Evolutionary conservation across 75 land plant species (phyloP).

Genomic region (Cupressus sempervirens): DNA sequence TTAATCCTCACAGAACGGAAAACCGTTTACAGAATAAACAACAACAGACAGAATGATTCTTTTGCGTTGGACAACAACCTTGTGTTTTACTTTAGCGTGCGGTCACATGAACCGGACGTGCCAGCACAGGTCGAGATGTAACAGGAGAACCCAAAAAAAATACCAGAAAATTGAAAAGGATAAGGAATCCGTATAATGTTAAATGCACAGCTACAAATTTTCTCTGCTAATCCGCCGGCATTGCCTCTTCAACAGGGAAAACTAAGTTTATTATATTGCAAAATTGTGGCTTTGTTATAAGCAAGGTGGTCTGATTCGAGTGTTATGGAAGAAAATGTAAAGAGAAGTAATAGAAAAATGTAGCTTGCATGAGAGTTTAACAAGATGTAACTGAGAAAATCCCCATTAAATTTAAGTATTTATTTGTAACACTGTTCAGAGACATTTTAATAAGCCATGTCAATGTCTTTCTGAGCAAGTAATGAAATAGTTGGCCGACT

Average conservation of each 20-base stretch:
- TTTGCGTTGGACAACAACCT: no score
- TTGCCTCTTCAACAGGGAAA: not conserved
- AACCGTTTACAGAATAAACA: no score
- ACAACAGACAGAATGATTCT: no score
- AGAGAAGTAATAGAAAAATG: not conserved
- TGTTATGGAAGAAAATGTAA: not conserved
- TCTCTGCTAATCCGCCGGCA: not conserved
- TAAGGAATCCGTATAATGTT: not conserved
- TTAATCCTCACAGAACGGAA: no score
- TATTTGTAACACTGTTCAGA: not conserved
- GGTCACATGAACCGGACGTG: not conserved
- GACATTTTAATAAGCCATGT: not conserved
- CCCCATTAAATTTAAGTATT: not conserved
- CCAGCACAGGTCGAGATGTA: not conserved
- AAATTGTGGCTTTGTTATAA: not conserved
- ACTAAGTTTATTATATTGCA: not conserved
- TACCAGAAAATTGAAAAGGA: not conserved
- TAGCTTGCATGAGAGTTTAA: not conserved
- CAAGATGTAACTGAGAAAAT: not conserved
- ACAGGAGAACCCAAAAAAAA: not conserved
- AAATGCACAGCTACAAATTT: not conserved
- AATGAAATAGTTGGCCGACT: not conserved
- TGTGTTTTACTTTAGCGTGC: no score
- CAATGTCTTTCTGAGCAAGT: not conserved
- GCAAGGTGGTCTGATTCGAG: not conserved